These are phyloP conservation scores for Colletotrichum lupini DNA, from an alignment of 2,329 filamentous ascomycete species.

Conservation along the genomic window DNA sequence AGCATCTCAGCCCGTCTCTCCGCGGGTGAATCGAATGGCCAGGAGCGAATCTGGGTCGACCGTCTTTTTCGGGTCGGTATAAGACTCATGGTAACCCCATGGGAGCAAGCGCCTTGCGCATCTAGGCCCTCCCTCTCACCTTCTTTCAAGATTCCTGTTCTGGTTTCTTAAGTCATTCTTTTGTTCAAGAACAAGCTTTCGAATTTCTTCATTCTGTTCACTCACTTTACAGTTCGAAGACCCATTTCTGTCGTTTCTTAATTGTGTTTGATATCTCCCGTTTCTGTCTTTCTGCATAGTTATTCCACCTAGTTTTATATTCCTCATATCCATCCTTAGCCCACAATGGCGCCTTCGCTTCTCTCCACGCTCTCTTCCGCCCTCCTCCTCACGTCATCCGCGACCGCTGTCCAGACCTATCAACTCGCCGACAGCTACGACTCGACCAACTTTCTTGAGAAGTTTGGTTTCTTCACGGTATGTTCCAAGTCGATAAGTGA, in stretches of 20 bases:
- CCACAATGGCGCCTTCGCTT: conserved; percentile 35
- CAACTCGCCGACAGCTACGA: conserved; percentile 35
- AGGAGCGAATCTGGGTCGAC: conserved; percentile 13
- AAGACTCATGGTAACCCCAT: conserved; percentile 18
- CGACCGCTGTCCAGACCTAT: conserved; percentile 25
- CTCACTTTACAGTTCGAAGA: conserved; percentile 10
- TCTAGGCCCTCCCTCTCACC: conserved; percentile 8
- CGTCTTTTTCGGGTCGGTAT: conserved; percentile 18
- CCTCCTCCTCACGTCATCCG: conserved; percentile 26
- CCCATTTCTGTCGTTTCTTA: conserved; percentile 10
- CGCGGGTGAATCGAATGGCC: conserved; percentile 19
- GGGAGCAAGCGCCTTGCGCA: conserved; percentile 14
- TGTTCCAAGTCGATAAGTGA: background rate
- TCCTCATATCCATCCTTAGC: background rate
- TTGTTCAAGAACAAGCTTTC: conserved; percentile 1
- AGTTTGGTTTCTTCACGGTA: conserved; percentile 57
- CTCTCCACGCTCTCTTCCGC: conserved; percentile 34
- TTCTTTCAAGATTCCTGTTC: conserved; percentile 15
- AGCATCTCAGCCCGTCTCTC: conserved; percentile 17
- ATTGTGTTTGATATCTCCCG: background rate
- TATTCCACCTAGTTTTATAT: background rate
- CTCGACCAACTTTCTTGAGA: conserved; percentile 57
- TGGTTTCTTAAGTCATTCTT: conserved; percentile 29
- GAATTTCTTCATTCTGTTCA: conserved; percentile 15
- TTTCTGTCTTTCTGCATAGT: background rate